Base-by-base conservation (phyloP, 345 rosid species). In the Psidium guajava region DNA sequence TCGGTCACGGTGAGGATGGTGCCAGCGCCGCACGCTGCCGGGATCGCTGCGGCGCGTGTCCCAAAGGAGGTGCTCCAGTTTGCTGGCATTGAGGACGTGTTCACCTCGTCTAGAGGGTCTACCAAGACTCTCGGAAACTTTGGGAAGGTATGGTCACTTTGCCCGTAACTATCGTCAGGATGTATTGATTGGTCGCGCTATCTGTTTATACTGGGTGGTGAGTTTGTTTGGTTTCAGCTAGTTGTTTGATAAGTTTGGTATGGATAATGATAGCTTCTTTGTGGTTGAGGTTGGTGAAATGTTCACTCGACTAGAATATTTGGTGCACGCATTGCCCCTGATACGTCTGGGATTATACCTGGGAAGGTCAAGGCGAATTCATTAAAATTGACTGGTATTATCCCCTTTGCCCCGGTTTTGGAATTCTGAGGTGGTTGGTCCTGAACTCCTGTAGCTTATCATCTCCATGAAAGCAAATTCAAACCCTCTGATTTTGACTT, bases 51-150 rank as follows among this genome's bases (percentile, higher is more conserved):
- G 5, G 98, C 98, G 57, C 87, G 97, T 28, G 98, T 95, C 25
- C 97, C 98, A 6, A 95, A 95, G 94, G 94, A 93, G 92, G 97
- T 95, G 32, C 92, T 95, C 59, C 97, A 95, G 77, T 94, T 95
- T 80, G 95, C 98, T 58, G 96, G 98, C 5, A 94, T 95, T 80
- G 95, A 94, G 16, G 98, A 94, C 89, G 98, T 95, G 53, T 95
- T 94, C 85, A 95, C 96, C 24, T 95, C 98, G 2, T 95, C 96
- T 1, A 91, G 96, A 11, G 96, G 95, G 4, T 94, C 98, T 1
- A 94, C 98, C 7, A 94, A 94, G 86, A 95, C 96, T 24, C 98
- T 95, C 1, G 98, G 96, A 49, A 94, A 95, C 89, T 95, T 95
- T 18, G 98, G 94, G 44, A 95, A 95, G 98, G 96, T 93, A 83